These are phyloP conservation scores for Melaleuca alternifolia DNA, from an alignment of 345 rosid species.

Conservation along the genomic window DNA sequence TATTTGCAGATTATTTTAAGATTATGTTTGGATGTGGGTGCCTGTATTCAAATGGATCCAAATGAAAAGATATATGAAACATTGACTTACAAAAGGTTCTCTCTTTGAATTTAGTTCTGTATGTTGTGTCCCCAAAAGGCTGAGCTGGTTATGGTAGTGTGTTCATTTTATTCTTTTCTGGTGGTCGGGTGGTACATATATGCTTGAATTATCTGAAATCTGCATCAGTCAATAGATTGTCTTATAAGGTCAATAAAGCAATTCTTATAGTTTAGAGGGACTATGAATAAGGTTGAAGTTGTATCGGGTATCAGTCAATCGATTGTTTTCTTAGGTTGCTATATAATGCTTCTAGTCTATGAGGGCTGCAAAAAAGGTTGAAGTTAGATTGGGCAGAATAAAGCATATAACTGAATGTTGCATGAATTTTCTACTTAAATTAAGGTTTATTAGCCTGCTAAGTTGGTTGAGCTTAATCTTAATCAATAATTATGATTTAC, in stretches of 20 bases:
- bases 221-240: background rate
- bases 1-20: background rate
- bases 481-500: background rate
- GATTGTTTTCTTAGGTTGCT: background rate
- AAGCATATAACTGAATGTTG: background rate
- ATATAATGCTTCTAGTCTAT: background rate
- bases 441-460: background rate
- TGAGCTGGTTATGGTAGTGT: background rate
- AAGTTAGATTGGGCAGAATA: background rate
- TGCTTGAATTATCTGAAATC: background rate
- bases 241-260: background rate
- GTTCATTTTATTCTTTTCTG: background rate
- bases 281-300: background rate
- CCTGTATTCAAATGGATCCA: background rate
- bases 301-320: background rate
- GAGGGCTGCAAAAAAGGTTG: background rate
- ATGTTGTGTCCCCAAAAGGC: background rate
- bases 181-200: background rate
- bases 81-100: background rate
- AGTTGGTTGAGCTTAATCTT: background rate
- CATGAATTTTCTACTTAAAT: background rate
- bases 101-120: background rate
- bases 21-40: background rate
- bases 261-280: background rate
- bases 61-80: background rate